phyloP scores from a whole-genome alignment of 495 filamentous ascomycete species.

The Cercophora newfieldiana region DNA sequence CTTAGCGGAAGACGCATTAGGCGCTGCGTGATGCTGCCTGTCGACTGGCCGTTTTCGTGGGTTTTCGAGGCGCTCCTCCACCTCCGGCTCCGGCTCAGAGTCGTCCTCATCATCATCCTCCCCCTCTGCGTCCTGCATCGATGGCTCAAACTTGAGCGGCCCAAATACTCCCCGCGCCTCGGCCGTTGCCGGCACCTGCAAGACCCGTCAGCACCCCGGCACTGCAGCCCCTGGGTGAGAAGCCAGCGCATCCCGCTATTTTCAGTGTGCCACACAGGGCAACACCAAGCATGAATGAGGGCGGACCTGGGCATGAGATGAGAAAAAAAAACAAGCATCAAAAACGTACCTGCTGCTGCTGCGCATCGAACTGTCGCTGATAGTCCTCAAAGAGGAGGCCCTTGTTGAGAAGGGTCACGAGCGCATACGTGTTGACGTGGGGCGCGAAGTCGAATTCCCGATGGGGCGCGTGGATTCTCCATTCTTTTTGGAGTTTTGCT shows the following conservation, averaged over 20 bases:
- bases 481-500: constrained; percentile 78
- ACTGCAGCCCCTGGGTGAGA: constrained; percentile 26
- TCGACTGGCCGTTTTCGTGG: constrained; percentile 52
- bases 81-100: constrained; percentile 33
- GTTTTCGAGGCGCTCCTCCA: constrained; percentile 45
- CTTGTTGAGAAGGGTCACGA: constrained; percentile 75
- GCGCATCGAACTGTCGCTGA: constrained; percentile 61
- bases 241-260: constrained; percentile 27
- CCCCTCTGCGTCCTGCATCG: constrained; percentile 30
- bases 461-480: constrained; percentile 70
- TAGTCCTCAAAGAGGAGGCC: constrained; percentile 67
- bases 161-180: constrained; percentile 52
- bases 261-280: constrained; percentile 15
- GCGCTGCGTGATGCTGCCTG: constrained; percentile 44
- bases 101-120: constrained; percentile 36
- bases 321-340: constrained; percentile 10
- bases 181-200: constrained; percentile 49
- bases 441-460: constrained; percentile 70
- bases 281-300: constrained; percentile 20
- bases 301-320: too few relatives aligned
- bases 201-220: constrained; percentile 45
- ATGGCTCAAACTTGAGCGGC: constrained; percentile 42
- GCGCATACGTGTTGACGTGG: constrained; percentile 71
- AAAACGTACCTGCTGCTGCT: constrained; percentile 29
- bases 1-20: constrained; percentile 55